These are phyloP conservation scores for Durio zibethinus DNA, from an alignment of 345 rosid species.

Conservation along the genomic window DNA sequence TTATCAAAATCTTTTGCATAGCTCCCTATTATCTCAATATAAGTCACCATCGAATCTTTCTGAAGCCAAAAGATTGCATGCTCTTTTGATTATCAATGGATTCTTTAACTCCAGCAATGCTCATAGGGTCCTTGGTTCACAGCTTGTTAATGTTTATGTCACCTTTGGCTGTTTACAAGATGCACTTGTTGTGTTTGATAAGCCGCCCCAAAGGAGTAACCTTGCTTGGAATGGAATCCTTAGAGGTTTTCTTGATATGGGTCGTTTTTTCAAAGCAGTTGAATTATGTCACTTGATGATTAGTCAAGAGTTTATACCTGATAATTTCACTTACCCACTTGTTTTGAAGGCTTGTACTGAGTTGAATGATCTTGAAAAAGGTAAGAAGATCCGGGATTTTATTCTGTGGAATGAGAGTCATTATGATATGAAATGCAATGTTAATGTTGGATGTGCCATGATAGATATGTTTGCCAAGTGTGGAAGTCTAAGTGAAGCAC, in stretches of 20 bases:
- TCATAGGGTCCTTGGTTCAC: conserved; percentile 28
- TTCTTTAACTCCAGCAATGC: conserved; percentile 7
- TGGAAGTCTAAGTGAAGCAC: conserved; percentile 39
- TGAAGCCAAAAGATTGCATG: conserved; percentile 27
- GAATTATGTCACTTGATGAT: conserved; percentile 32
- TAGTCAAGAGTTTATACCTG: conserved; percentile 26
- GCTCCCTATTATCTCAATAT: conserved; percentile 25
- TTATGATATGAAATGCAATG: conserved; percentile 20
- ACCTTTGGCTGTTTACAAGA: conserved; percentile 23
- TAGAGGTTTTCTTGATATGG: conserved; percentile 26
- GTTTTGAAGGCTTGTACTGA: conserved; percentile 38
- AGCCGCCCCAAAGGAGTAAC: conserved; percentile 28
- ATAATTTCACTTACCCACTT: conserved; percentile 35
- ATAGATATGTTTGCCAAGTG: conserved; percentile 57
- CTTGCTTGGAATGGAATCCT: conserved; percentile 38
- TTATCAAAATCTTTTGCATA: conserved; percentile 1
- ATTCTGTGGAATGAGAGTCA: conserved; percentile 14
- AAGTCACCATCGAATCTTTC: conserved; percentile 25
- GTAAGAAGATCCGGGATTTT: conserved; percentile 24
- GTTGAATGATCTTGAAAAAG: conserved; percentile 27
- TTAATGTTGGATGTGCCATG: conserved; percentile 43
- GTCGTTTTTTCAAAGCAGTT: conserved; percentile 21
- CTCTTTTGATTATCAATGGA: conserved; percentile 27
- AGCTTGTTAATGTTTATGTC: conserved; percentile 32
- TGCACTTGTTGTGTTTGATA: conserved; percentile 29